Evolutionary conservation across 2,329 filamentous ascomycete genomes (phyloP).

Genomic region (Cercospora sp.): DNA sequence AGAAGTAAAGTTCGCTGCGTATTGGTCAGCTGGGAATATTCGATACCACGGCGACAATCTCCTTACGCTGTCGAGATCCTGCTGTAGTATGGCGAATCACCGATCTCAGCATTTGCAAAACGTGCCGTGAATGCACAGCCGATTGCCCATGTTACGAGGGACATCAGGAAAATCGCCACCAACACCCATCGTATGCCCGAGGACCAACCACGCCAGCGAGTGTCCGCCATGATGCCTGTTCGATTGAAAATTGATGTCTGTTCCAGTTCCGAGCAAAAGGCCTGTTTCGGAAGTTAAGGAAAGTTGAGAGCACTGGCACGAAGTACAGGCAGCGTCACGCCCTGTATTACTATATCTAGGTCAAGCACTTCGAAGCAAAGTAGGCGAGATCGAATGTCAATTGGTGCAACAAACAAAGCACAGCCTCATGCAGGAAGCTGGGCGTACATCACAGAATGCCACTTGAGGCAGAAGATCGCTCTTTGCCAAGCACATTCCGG

Average conservation of each 20-base stretch:
- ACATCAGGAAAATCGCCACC: background rate
- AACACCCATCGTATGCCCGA: conserved; percentile 3
- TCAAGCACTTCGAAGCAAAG: background rate
- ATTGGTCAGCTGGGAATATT: no score
- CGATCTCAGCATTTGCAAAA: background rate
- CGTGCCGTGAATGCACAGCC: conserved; percentile 7
- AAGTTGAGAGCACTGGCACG: no score
- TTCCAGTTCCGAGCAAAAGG: background rate
- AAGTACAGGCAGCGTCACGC: no score
- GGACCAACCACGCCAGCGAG: conserved; percentile 6
- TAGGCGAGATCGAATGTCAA: background rate
- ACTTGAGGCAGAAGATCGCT: background rate
- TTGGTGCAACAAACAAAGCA: background rate
- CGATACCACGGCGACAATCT: no score
- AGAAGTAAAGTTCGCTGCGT: conserved; percentile 13
- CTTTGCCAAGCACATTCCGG: background rate
- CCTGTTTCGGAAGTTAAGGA: no score
- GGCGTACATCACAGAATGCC: conserved; percentile 1
- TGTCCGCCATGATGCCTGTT: conserved; percentile 1
- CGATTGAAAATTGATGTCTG: background rate
- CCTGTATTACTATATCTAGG: background rate
- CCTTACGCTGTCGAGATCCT: conserved; percentile 2
- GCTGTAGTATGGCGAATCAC: background rate
- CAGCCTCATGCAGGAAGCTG: background rate
- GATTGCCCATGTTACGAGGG: conserved; percentile 4